phyloP scores from a whole-genome alignment of 1,139 yeast species.

The Yamadazyma diddensiae region DNA sequence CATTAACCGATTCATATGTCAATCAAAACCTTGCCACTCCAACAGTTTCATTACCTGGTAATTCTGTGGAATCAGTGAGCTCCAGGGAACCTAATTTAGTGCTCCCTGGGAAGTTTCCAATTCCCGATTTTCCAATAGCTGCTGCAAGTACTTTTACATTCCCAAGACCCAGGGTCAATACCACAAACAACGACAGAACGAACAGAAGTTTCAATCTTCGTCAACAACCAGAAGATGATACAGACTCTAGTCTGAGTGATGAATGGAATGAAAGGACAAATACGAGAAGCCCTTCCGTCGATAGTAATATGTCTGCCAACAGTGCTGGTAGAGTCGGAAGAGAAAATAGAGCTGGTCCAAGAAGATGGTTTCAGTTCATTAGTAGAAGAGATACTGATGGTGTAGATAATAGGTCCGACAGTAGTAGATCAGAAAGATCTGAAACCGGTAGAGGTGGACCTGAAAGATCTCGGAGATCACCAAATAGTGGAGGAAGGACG shows the following conservation, averaged over 20 bases:
- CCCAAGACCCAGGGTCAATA: conserved; percentile 3
- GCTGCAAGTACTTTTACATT: conserved; percentile 6
- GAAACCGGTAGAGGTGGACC: conserved; percentile 28
- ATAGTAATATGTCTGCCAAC: no score
- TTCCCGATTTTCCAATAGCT: conserved; percentile 19
- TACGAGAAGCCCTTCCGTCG: no score
- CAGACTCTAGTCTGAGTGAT: no score
- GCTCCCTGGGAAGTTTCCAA: conserved; percentile 33
- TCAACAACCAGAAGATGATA: no score
- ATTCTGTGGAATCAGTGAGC: conserved; percentile 5
- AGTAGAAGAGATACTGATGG: no score
- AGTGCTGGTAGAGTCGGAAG: no score
- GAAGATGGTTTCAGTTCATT: no score
- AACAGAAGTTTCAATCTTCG: no score
- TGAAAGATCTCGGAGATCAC: conserved; percentile 25
- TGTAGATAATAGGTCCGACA: no score
- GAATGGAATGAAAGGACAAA: no score
- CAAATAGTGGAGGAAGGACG: conserved; percentile 16
- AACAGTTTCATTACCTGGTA: conserved; percentile 8
- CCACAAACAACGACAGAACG: background rate
- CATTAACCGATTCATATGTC: conserved; percentile 40
- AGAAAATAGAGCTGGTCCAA: no score
- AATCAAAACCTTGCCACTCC: conserved; percentile 36
- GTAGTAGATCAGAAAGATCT: no score
- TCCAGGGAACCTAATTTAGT: conserved; percentile 26